These are phyloP conservation scores for Albugo candida DNA, from an alignment of 352 stramenopile genomes.

Conservation along the genomic window DNA sequence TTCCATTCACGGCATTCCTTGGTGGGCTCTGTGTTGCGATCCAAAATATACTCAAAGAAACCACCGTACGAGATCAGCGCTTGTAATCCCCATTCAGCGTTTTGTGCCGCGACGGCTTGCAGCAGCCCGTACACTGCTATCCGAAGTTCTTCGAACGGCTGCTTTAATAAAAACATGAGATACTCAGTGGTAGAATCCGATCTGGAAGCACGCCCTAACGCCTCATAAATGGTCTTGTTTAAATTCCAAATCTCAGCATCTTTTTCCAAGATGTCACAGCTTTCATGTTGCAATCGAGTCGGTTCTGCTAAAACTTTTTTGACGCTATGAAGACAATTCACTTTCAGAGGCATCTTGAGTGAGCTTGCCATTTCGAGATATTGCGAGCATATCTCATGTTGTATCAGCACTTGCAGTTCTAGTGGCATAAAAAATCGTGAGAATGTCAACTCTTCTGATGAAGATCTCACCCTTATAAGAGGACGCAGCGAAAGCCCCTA, in stretches of 20 bases:
- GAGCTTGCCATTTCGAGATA: slow-evolving; percentile 35
- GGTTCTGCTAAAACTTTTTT: slow-evolving; percentile 26
- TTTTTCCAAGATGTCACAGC: slow-evolving; percentile 19
- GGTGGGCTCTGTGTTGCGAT: slow-evolving; percentile 59
- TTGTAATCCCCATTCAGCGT: slow-evolving; percentile 54
- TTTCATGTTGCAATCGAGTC: slow-evolving; percentile 20
- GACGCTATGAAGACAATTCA: slow-evolving; percentile 49
- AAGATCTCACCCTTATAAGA: slow-evolving; percentile 44
- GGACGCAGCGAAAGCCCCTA: slow-evolving; percentile 55
- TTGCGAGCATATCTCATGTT: slow-evolving; percentile 40
- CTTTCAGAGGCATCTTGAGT: slow-evolving; percentile 51
- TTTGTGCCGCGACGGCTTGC: slow-evolving; percentile 60
- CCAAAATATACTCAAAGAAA: slow-evolving; percentile 72
- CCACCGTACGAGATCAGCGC: slow-evolving; percentile 48
- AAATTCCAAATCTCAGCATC: slow-evolving; percentile 48
- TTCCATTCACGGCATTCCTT: slow-evolving; percentile 79
- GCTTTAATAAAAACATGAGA: slow-evolving; percentile 58
- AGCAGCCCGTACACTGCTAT: slow-evolving; percentile 52
- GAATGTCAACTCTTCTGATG: not conserved
- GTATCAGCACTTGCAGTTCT: slow-evolving; percentile 57
- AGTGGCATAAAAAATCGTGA: not conserved
- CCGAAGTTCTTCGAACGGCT: slow-evolving; percentile 70
- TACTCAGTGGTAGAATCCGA: slow-evolving; percentile 21
- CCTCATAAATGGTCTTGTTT: slow-evolving; percentile 41
- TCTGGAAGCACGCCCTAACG: slow-evolving; percentile 27